Base-by-base conservation (phyloP, 139 green algal species). In the Spirogloea muscicola region DNA sequence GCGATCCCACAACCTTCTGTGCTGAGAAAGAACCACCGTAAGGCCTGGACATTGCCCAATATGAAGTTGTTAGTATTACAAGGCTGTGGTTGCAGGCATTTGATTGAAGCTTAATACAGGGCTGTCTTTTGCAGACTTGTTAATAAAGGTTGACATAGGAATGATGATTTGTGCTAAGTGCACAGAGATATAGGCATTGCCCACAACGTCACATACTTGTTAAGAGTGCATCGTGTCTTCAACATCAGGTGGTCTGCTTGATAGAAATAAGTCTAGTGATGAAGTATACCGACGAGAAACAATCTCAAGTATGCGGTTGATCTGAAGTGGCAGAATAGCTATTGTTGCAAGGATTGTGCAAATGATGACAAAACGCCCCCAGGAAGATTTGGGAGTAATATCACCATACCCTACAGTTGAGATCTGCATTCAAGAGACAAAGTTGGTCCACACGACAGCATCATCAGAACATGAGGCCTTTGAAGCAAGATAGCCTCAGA, bases 321-420 rank as follows among this genome's bases (percentile, higher is more conserved):
- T 62, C 31, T 72, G 63, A 6, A 36, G 16, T 33, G 63, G 63
- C 37, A 68, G 29, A 3, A 72, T 61, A 3, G 61, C 27, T 5
- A 72, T 27, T 38, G 39, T 25, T 10, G 31, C 39, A 3, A 63
- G 33, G 63, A 72, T 62, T 34, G 61, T 61, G 5, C 34, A 72
- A 9, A 72, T 72, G 63, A 72, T 33, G 10, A 72, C 39, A 38
- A 72, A 21, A 4, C 63, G 63, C 9, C 63, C 63, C 63, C 63
- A 72, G 48, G 16, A 29, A 33, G 63, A 62, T 33, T 72, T 63
- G n/a, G 31, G 16, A 13, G 63, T 72, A 16, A 72, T 48, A 13
- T 72, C 63, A 37, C 63, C 63, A 13, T 72, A 72, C 16, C 63
- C 63, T 34, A 72, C 63, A 33, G 63, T 72, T 27, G 63, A 72